Evolutionary conservation across 257 asterid genomes (phyloP).

Genomic region (Sherardia arvensis): DNA sequence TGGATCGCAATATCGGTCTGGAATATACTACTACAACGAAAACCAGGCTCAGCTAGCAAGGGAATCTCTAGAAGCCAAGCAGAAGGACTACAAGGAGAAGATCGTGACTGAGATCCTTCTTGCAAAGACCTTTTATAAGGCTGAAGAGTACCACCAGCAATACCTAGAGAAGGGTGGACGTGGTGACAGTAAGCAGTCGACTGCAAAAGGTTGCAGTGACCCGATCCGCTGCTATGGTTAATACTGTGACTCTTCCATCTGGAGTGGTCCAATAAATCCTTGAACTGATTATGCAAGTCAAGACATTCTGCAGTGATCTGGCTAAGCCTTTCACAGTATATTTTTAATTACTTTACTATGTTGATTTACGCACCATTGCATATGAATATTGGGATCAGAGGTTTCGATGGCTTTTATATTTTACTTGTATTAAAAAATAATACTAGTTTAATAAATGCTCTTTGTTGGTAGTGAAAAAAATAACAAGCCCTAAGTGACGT

Average conservation of each 20-base stretch:
- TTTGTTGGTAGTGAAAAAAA: too few species aligned
- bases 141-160: slow-evolving; percentile 89
- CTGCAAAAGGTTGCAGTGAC: slow-evolving; percentile 77
- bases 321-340: not conserved
- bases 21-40: slow-evolving; percentile 60
- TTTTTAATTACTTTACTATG: not conserved
- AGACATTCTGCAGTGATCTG: not conserved
- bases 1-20: slow-evolving; percentile 71
- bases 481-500: too few species aligned
- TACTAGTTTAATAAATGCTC: not conserved
- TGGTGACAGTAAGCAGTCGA: slow-evolving; percentile 49
- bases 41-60: slow-evolving; percentile 42
- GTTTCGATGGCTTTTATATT: not conserved
- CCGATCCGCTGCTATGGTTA: slow-evolving; percentile 80
- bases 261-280: not conserved
- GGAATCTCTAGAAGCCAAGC: slow-evolving; percentile 57
- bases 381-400: not conserved
- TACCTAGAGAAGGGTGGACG: slow-evolving; percentile 74
- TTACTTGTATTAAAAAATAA: not conserved
- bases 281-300: not conserved
- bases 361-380: not conserved
- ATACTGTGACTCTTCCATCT: slow-evolving; percentile 6
- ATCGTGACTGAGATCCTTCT: slow-evolving; percentile 67
- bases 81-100: slow-evolving; percentile 28
- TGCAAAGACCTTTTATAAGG: slow-evolving; percentile 61